phyloP scores from a whole-genome alignment of 495 filamentous ascomycete species.

The Clavariopsis aquatica region DNA sequence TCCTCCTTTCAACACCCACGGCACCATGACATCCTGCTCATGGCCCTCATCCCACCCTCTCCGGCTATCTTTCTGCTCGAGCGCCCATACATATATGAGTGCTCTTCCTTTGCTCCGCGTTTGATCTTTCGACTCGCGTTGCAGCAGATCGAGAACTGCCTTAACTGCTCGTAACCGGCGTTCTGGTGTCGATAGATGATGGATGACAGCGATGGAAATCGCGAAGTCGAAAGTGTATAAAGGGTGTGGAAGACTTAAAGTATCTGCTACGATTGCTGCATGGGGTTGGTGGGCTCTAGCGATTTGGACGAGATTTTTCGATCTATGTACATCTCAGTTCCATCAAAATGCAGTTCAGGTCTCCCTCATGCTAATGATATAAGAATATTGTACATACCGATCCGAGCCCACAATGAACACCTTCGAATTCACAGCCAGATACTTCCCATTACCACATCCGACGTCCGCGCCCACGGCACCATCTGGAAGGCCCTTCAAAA shows the following conservation, averaged over 20 bases:
- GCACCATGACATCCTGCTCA: conserved; percentile 92
- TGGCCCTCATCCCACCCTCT: conserved; percentile 88
- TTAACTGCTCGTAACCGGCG: conserved; percentile 73
- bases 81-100: conserved; percentile 92
- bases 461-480: conserved; percentile 89
- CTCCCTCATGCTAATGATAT: neutral
- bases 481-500: conserved; percentile 64
- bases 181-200: conserved; percentile 84
- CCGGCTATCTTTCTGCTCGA: conserved; percentile 87
- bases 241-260: conserved; percentile 68
- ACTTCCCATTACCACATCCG: conserved; percentile 96
- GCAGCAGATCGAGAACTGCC: conserved; percentile 68
- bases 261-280: conserved; percentile 70
- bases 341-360: neutral
- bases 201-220: conserved; percentile 91
- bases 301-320: conserved; percentile 71
- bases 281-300: conserved; percentile 65
- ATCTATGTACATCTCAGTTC: conserved; percentile 46
- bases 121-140: conserved; percentile 33
- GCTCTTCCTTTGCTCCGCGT: conserved; percentile 47
- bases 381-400: conserved; percentile 55
- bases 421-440: conserved; percentile 72
- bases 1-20: conserved; percentile 64
- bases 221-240: conserved; percentile 78
- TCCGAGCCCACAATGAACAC: conserved; percentile 87